These are phyloP conservation scores for Botrytis pseudocinerea DNA, from an alignment of 2,329 filamentous ascomycete species.

Conservation along the genomic window DNA sequence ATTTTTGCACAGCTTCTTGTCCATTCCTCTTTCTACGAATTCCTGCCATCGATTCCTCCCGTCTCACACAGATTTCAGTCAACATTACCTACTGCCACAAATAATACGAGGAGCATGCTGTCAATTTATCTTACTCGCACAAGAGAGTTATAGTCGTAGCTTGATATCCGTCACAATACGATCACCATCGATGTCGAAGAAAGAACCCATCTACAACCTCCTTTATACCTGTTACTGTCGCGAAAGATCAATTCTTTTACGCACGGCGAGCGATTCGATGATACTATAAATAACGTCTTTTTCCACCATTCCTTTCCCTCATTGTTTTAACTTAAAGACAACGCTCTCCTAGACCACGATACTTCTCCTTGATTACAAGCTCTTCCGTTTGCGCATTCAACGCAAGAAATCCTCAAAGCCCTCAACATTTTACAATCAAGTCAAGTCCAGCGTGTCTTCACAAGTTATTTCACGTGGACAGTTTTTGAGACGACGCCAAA, in stretches of 20 bases:
- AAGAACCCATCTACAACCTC: not conserved
- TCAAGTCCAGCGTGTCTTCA: not conserved
- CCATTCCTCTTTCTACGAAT: not conserved
- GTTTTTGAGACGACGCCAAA: not conserved
- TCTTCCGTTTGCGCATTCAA: not conserved
- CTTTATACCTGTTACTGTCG: not conserved
- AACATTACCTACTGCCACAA: not conserved
- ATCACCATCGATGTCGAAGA: not conserved
- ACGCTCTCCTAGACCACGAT: not conserved
- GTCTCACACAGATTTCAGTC: not conserved
- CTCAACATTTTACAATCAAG: not conserved
- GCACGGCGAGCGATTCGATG: not conserved
- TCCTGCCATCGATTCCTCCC: not conserved
- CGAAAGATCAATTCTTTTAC: not conserved
- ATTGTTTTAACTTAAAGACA: no score
- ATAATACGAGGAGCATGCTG: not conserved
- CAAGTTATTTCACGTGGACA: not conserved
- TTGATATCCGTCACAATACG: not conserved
- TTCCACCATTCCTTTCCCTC: not conserved
- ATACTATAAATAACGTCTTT: not conserved
- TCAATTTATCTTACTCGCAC: not conserved
- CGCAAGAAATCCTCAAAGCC: not conserved
- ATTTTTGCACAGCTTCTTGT: not conserved
- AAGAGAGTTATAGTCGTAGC: not conserved
- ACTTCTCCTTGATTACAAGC: not conserved